Evolutionary conservation across 768 basidiomycete species (phyloP).

Genomic region (Daedaleopsis sinensis): DNA sequence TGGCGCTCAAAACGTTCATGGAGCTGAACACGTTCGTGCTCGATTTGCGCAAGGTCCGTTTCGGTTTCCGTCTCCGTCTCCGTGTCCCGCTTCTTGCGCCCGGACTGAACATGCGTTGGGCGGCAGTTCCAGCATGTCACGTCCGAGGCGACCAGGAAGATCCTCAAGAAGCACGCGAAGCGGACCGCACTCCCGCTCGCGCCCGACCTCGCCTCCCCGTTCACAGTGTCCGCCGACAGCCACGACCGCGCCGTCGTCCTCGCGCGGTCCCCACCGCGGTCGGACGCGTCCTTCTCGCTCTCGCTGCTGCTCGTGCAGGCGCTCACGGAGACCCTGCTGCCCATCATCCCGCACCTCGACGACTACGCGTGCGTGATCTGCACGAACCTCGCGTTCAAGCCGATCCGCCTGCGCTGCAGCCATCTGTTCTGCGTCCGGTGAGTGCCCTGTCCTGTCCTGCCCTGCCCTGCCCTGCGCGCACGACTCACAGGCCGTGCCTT

Average conservation of each 20-base stretch:
- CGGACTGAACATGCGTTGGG: background rate
- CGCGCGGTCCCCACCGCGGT: background rate
- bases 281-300: constrained; percentile 39
- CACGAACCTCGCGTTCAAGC: constrained; percentile 89
- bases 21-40: constrained; percentile 77
- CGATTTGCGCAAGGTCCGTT: constrained; percentile 73
- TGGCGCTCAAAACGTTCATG: constrained; percentile 52
- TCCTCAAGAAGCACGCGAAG: constrained; percentile 93
- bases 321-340: constrained; percentile 79
- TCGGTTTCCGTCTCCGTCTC: too few species aligned
- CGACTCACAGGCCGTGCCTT: background rate
- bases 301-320: constrained; percentile 77
- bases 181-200: constrained; percentile 80
- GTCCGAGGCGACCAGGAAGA: constrained; percentile 88
- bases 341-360: constrained; percentile 76
- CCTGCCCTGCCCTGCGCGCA: too few species aligned
- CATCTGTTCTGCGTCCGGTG: constrained; percentile 79
- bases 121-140: constrained; percentile 84
- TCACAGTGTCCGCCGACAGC: constrained; percentile 9
- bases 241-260: constrained; percentile 2
- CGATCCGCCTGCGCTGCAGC: constrained; percentile 78
- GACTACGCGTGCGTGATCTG: constrained; percentile 91
- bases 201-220: constrained; percentile 25
- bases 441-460: background rate
- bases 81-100: background rate